A percentile compares a stretch with the other conserved stretches of the same genome.
Conservation (phyloP, 306 rosid genomes). For the Medicago lupulina region DNA sequence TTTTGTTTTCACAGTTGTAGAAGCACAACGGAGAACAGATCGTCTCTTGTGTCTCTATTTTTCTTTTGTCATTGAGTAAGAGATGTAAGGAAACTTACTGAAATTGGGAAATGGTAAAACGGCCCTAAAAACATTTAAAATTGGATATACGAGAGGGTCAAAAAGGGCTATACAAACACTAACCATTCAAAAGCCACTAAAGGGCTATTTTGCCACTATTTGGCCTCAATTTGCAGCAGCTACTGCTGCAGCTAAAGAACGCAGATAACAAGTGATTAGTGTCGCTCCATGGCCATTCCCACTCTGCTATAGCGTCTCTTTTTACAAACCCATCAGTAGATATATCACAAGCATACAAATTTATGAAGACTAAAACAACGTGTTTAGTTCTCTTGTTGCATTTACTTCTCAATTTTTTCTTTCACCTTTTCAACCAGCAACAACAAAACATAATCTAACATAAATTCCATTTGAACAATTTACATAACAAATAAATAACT, state of each 20-base stretch:
- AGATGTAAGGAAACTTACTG: too few relatives aligned
- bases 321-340: background rate
- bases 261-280: background rate
- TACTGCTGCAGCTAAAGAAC: background rate
- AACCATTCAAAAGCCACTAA: background rate
- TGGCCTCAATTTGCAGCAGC: background rate
- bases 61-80: too few relatives aligned
- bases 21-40: too few relatives aligned
- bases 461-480: conserved; percentile 15
- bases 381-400: background rate
- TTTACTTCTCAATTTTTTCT: conserved; percentile 35
- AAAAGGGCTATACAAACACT: background rate
- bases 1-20: too few relatives aligned
- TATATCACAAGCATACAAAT: conserved; percentile 15
- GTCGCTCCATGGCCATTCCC: background rate
- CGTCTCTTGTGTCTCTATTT: too few relatives aligned
- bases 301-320: background rate
- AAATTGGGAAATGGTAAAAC: background rate
- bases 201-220: background rate
- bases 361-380: conserved; percentile 2
- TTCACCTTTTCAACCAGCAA: conserved; percentile 29
- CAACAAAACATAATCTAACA: conserved; percentile 23
- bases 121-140: background rate
- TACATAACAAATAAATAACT: conserved; percentile 14
- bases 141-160: background rate